Evolutionary conservation across 805 yeast genomes (phyloP), one percentile per base, ranked within the genome.

Genomic region (Ogataea minuta): DNA sequence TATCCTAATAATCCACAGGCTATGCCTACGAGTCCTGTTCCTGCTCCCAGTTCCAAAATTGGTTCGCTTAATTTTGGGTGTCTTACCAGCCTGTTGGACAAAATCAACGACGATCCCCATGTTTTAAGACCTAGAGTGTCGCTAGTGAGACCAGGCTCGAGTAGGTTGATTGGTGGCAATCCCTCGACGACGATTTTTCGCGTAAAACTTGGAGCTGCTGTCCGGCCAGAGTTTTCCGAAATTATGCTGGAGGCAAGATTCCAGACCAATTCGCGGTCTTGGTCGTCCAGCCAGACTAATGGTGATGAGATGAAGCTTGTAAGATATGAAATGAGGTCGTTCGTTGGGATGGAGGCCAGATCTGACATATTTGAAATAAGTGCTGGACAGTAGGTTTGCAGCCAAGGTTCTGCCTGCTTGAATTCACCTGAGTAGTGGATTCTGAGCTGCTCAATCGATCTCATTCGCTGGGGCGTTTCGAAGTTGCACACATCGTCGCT

Each of bases 101-200:
- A 63, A 5, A 87, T 71, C 17, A 84, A 63, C 0, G 97, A 79
- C 0, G 97, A 84, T 0, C 98, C 99, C 99, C 99, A 91, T 0
- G 99, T 91, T 46, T 91, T 88, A 58, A 88, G 70, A 0, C 99
- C 99, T 15, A 93, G 64, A 45, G 83, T 84, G 60, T 93, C 99
- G 26, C 79, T 76, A 0, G 96, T 86, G 44, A 91, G 65, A 0
- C 95, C 79, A 0, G 98, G 98, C 54, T 91, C 99, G 42, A 71
- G 70, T 20, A 91, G 60, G 16, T 46, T 45, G 3, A 75, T 63
- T 4, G 63, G 61, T 0, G 66, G 64, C 2, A 86, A 59, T 6
- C 33, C 37, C 12, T 41, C 40, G 3, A 46, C 43, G 8, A 64
- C 60, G 23, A 91, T 78, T 29, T 67, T 70, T 32, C 98, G 66